Conservation (phyloP, 2,329 filamentous ascomycete species). For the Aureobasidium melanogenum region DNA sequence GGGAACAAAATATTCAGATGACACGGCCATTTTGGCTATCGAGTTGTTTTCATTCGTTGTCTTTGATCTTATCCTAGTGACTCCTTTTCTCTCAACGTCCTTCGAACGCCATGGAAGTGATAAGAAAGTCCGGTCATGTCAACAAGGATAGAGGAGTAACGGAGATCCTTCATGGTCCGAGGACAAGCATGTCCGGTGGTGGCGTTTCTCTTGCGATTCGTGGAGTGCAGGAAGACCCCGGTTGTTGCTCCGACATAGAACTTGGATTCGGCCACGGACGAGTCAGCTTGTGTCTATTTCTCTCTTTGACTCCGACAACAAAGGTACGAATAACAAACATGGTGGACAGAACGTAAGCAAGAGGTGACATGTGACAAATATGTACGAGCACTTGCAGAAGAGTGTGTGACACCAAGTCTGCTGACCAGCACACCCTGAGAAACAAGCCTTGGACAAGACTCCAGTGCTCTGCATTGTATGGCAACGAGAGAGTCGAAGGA, state of each 20-base stretch:
- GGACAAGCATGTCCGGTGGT: background rate
- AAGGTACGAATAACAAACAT: background rate
- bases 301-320: too few relatives aligned
- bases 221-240: background rate
- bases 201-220: background rate
- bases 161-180: background rate
- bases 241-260: background rate
- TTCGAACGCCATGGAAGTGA: background rate
- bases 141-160: background rate
- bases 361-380: background rate
- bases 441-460: background rate
- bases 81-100: background rate
- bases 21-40: background rate
- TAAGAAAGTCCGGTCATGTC: background rate
- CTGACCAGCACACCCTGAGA: background rate
- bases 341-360: background rate
- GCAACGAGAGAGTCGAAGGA: background rate
- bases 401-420: background rate
- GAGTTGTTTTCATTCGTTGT: background rate
- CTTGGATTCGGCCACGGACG: background rate
- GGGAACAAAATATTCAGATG: background rate
- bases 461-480: background rate
- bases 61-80: background rate
- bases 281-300: background rate
- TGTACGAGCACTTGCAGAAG: background rate